Evolutionary conservation across 305 asterid species (phyloP), one percentile per base, ranked within the genome.

Genomic region (Rubia peregrina): DNA sequence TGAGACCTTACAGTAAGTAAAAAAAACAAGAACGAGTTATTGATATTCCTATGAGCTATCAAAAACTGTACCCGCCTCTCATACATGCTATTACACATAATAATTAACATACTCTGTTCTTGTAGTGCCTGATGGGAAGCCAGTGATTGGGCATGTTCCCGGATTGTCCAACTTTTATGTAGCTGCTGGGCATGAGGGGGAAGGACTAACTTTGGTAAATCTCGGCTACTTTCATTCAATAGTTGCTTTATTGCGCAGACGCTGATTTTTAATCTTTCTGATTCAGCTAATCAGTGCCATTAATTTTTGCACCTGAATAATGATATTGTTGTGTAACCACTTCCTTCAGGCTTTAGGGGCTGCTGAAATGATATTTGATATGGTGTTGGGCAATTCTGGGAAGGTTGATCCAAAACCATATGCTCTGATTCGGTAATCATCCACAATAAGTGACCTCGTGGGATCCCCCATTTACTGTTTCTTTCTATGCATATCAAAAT

Each of bases 171-270:
- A 89, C 73, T 79, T 87, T 62, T 86, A 82, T 56, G 38, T 89
- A 76, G 96, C 95, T 19, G 90, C 92, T 41, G 98, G 97, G 21
- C 98, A 93, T 74, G 98, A 93, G 86, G 98, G 98, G 73, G 97
- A 90, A 89, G 97, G 98, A 57, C 90, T 93, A 68, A 76, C 95
- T 12, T 75, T 90, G 95, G 97, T 92, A 87, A 74, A 44, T 43
- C 56, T 72, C 71, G 60, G 65, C 60, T 46, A 41, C 19, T 38
- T 19, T 38, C 9, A 2, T 73, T 42, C 16, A 2, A 16, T 3
- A 41, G 19, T 51, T 51, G 5, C 57, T 17, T 16, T 17, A 51
- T 17, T 43, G 61, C n/a, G 42, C 61, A 33, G 42, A 38, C 33
- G 19, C 3, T 10, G 5, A 53, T 51, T 33, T n/a, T 38, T 48